Conservation (phyloP, 345 rosid species). For the Adansonia digitata region DNA sequence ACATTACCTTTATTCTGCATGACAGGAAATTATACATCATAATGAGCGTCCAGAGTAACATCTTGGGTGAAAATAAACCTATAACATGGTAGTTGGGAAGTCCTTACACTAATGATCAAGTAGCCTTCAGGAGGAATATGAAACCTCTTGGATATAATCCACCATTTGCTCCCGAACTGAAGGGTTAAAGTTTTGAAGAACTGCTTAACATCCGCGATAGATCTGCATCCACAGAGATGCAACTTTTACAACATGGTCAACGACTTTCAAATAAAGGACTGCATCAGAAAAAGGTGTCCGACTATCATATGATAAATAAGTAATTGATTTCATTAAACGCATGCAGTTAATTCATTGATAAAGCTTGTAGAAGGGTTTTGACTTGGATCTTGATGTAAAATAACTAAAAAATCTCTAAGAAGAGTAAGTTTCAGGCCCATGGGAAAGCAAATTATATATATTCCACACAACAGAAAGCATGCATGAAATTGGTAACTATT, state of each 20-base stretch:
- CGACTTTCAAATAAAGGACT: not conserved
- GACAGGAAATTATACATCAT: conserved; percentile 11
- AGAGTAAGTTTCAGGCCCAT: not conserved
- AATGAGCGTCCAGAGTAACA: not conserved
- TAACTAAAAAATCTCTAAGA: too few species aligned
- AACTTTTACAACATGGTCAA: not conserved
- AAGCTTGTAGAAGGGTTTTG: not conserved
- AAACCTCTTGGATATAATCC: conserved; percentile 61
- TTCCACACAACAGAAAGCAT: not conserved
- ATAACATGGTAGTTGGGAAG: not conserved
- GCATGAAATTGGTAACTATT: not conserved
- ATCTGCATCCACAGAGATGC: conserved; percentile 39
- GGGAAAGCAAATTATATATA: not conserved
- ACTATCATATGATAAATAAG: not conserved
- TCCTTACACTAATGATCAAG: conserved; percentile 68
- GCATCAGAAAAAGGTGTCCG: not conserved
- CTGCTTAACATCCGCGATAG: conserved; percentile 50
- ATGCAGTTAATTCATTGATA: not conserved
- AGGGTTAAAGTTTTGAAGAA: conserved; percentile 75
- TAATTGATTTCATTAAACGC: not conserved
- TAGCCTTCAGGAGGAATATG: conserved; percentile 74
- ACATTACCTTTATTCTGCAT: conserved; percentile 74
- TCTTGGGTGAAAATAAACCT: not conserved
- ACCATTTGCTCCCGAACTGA: conserved; percentile 86
- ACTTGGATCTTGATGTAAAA: not conserved